phyloP scores from a whole-genome alignment of 1,284 basidiomycete species.

The Veloboletus limbatus region DNA sequence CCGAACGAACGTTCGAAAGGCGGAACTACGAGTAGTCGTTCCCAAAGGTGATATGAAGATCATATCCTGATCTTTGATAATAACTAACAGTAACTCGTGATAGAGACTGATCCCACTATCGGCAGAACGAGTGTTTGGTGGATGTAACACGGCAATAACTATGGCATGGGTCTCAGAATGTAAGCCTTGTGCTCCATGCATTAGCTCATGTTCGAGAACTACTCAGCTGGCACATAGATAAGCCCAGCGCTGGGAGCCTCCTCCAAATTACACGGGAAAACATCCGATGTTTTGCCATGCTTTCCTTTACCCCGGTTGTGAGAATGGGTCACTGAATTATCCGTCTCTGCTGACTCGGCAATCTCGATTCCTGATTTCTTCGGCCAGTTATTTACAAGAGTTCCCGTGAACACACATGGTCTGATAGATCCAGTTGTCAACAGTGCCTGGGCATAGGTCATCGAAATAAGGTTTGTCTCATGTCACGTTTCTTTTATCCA shows the following conservation, averaged over 20 bases:
- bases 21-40: neutral
- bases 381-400: constrained; percentile 12
- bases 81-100: neutral
- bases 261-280: constrained; percentile 13
- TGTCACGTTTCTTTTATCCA: constrained; percentile 33
- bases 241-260: constrained; percentile 11
- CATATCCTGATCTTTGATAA: neutral
- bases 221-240: constrained; percentile 14
- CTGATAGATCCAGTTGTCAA: constrained; percentile 8
- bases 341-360: constrained; percentile 15
- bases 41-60: neutral
- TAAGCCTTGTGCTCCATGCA: neutral
- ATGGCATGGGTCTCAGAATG: neutral
- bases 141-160: neutral
- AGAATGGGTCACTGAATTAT: constrained; percentile 22
- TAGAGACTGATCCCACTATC: neutral
- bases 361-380: neutral
- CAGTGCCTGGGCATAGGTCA: constrained; percentile 26
- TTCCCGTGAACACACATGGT: constrained; percentile 17
- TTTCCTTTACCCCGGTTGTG: constrained; percentile 18
- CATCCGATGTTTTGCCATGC: constrained; percentile 15
- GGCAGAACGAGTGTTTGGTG: neutral
- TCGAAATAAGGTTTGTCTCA: constrained; percentile 35
- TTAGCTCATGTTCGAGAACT: neutral
- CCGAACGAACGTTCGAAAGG: neutral